Evolutionary conservation across 345 rosid genomes (phyloP).

Genomic region (Angophora floribunda): DNA sequence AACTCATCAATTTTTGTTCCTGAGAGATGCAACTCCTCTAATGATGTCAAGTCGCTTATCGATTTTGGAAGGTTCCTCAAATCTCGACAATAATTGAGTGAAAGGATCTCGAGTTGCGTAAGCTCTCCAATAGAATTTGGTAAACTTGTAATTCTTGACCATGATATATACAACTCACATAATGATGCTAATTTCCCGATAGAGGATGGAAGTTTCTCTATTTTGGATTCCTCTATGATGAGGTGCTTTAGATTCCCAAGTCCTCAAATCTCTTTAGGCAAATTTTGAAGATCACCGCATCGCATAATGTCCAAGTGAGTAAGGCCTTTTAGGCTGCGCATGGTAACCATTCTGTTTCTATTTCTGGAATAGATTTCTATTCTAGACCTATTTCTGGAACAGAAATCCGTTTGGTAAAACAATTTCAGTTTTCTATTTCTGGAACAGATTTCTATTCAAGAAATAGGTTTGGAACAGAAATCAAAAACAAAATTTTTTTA

Average conservation of each 20-base stretch:
- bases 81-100: background rate
- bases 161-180: background rate
- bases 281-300: background rate
- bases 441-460: no score
- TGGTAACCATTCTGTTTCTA: no score
- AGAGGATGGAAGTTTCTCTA: background rate
- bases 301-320: background rate
- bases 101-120: background rate
- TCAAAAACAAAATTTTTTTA: no score
- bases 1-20: background rate
- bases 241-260: background rate
- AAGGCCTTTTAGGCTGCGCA: background rate
- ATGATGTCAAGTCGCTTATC: background rate
- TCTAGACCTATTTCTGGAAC: no score
- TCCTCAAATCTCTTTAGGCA: background rate
- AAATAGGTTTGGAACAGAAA: no score
- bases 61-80: background rate
- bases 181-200: background rate
- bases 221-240: fast-evolving
- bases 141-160: background rate
- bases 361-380: no score
- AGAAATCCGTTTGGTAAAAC: no score
- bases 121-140: background rate
- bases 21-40: background rate
- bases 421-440: no score